Evolutionary conservation across 805 yeast genomes (phyloP).

Genomic region (Torulaspora quercuum): DNA sequence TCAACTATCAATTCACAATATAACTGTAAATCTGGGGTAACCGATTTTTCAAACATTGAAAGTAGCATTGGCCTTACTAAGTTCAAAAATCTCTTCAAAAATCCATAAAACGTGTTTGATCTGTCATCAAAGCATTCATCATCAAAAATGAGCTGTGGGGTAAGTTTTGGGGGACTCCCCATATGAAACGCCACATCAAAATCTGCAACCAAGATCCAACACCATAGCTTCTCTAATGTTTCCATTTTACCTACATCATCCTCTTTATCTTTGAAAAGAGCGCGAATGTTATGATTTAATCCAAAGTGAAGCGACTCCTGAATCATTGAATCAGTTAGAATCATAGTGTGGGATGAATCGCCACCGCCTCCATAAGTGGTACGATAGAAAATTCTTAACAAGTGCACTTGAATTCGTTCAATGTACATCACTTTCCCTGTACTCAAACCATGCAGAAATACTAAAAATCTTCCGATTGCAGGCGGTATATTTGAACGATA

Average conservation of each 20-base stretch:
- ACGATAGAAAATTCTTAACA: constrained; percentile 20
- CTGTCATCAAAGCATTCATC: constrained; percentile 7
- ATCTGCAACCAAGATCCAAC: constrained; percentile 28
- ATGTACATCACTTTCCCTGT: constrained; percentile 29
- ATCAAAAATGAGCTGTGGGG: constrained; percentile 8
- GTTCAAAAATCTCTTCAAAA: constrained; percentile 18
- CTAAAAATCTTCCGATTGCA: constrained; percentile 21
- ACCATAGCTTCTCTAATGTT: constrained; percentile 29
- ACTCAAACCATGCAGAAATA: constrained; percentile 28
- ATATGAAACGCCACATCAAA: constrained; percentile 23
- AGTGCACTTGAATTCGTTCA: constrained; percentile 31
- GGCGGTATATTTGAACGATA: constrained; percentile 21
- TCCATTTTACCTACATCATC: constrained; percentile 21
- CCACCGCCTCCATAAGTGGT: constrained; percentile 19
- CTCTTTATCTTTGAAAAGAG: constrained; percentile 18
- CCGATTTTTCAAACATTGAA: constrained; percentile 10
- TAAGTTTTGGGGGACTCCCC: constrained; percentile 24
- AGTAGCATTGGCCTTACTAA: constrained; percentile 22
- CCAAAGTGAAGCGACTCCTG: constrained; percentile 25
- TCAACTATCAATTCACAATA: constrained; percentile 8
- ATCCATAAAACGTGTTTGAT: constrained; percentile 9
- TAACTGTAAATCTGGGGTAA: constrained; percentile 15
- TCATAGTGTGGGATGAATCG: constrained; percentile 26
- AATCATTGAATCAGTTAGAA: constrained; percentile 16
- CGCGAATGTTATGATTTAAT: constrained; percentile 23